phyloP scores from a whole-genome alignment of 345 rosid species.

The Lenwebbia sp. region DNA sequence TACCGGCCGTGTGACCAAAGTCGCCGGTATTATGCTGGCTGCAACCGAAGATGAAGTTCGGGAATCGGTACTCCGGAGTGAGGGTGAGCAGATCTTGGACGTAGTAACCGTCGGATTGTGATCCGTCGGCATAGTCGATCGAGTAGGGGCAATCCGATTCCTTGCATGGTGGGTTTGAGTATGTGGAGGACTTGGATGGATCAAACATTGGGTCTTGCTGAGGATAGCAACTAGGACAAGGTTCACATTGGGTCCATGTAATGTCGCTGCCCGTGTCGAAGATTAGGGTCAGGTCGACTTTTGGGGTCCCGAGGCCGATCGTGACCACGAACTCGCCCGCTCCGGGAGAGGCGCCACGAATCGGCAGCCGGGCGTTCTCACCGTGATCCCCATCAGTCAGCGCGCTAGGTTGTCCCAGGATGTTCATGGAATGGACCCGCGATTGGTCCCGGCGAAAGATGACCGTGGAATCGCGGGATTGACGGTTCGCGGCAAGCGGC shows the following conservation, averaged over 20 bases:
- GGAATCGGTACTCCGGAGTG: neutral
- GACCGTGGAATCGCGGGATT: neutral
- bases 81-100: conserved; percentile 11
- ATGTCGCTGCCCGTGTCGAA: conserved; percentile 17
- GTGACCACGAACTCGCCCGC: neutral
- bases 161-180: neutral
- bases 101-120: conserved; percentile 1
- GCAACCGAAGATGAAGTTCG: conserved; percentile 17
- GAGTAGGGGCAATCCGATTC: neutral
- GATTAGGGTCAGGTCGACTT: neutral
- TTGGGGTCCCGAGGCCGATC: conserved; percentile 10
- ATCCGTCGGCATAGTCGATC: neutral
- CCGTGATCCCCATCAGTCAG: neutral
- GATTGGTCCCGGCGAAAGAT: neutral
- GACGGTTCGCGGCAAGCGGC: neutral
- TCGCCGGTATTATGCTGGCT: neutral
- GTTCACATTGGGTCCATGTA: conserved; percentile 12
- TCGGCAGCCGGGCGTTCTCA: neutral
- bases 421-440: neutral
- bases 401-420: neutral
- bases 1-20: conserved; percentile 4
- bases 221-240: neutral
- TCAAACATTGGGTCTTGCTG: neutral
- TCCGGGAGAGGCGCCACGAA: neutral
- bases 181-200: conserved; percentile 16